Conservation (phyloP, 257 asterid genomes). For the Nicotiana undulata region DNA sequence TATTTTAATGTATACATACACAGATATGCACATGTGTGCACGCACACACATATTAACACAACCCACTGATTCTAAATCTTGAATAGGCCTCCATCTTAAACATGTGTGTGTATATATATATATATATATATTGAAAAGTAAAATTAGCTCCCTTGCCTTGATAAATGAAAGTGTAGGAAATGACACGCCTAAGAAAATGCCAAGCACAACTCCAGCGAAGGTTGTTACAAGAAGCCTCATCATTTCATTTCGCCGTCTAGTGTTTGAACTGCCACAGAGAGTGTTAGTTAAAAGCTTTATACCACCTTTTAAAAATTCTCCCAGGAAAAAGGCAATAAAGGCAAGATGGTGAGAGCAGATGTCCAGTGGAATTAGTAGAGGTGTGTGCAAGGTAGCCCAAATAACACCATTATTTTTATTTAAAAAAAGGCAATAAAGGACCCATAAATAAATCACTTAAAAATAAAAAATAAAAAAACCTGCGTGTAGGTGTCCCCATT, state of each 20-base stretch:
- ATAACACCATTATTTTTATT: too few species aligned
- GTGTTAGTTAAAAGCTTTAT: neutral
- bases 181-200: conserved; percentile 81
- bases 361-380: too few species aligned
- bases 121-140: too few species aligned
- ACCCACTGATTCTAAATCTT: neutral
- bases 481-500: conserved; percentile 27
- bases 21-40: too few species aligned
- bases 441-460: neutral
- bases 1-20: too few species aligned
- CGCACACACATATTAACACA: too few species aligned
- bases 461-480: conserved; percentile 11
- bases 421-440: neutral
- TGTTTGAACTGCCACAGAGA: conserved; percentile 24
- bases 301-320: neutral
- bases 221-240: conserved; percentile 71
- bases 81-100: neutral
- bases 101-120: neutral
- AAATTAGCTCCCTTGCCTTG: conserved; percentile 45
- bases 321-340: neutral
- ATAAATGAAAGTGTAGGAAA: conserved; percentile 56
- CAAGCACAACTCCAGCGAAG: conserved; percentile 62
- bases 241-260: conserved; percentile 57
- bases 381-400: too few species aligned
- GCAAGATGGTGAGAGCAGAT: too few species aligned